Conservation (phyloP, 257 asterid species). For the Leonotis leonurus region DNA sequence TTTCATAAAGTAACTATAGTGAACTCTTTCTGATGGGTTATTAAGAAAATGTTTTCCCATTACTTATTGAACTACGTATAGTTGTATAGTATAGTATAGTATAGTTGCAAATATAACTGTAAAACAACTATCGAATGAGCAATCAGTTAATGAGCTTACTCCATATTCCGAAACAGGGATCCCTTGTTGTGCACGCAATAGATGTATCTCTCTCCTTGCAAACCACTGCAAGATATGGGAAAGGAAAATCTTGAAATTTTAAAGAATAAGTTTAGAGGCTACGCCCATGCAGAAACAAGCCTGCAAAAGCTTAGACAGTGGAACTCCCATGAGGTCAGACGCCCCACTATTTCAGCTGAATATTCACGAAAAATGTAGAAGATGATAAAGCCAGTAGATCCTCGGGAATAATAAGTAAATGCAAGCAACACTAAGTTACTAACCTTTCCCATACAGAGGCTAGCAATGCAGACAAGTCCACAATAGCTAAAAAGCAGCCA, state of each 20-base stretch:
- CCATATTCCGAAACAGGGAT: constrained; percentile 94
- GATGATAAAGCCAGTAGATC: constrained; percentile 4
- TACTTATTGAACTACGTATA: neutral
- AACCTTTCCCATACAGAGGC: constrained; percentile 82
- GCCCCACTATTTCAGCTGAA: neutral
- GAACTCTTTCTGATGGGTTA: no score
- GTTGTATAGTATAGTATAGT: no score
- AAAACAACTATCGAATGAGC: constrained; percentile 2
- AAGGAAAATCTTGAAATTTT: neutral
- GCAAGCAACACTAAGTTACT: no score
- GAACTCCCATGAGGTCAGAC: neutral
- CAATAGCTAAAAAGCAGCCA: constrained; percentile 97
- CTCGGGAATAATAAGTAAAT: no score
- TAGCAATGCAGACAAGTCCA: constrained; percentile 80
- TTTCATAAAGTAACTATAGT: no score
- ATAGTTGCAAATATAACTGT: neutral
- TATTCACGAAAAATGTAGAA: neutral
- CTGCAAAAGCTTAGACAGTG: no score
- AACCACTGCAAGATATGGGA: constrained; percentile 55
- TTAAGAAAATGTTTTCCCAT: no score
- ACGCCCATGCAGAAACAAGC: no score
- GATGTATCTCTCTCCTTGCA: constrained; percentile 83
- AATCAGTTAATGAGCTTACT: constrained; percentile 39
- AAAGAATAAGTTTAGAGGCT: no score
- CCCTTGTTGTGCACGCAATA: constrained; percentile 87